Base-by-base conservation (phyloP, 1,139 yeast genomes). In the Sugiyamaella castrensis region DNA sequence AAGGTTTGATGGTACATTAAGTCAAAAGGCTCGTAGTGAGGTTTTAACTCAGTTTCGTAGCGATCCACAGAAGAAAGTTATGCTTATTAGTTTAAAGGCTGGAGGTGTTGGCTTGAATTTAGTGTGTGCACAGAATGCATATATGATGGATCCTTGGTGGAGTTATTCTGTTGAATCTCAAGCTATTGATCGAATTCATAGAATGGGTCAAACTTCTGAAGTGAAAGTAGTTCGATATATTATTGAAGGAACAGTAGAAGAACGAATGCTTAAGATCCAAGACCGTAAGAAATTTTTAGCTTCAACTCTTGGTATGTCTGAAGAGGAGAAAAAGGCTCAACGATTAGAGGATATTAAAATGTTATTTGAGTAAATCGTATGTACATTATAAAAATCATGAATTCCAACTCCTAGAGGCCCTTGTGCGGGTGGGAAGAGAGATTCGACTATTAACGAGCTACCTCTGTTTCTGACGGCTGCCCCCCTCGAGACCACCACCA, bases 71-170 rank as follows among this genome's bases (percentile, higher is more conserved):
- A 71, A 71, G 46, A 76, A 81, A 1, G 76, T 91, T 1, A 65
- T 92, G 15, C 69, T 91, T 16, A 68, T 92, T 32, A 86, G 96
- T 1, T 71, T 91, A 53, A 91, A 88, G 65, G 95, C 98, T 0
- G 98, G 98, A 13, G 98, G 98, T 4, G 96, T 91, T 8, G 98
- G 98, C 0, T 73, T 92, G 55, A 92, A 92, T 62, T 71, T 92
- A 53, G 91, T 96, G 0, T 80, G 84, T 41, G 96, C 98, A 0
- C 84, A 87, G 0, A 76, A 80, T 39, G 98, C 95, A 8, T 89
- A 83, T 61, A 76, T 92, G 79, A 86, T 92, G 91, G 98, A 92
- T 62, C 98, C 98, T 0, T 92, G 96, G 95, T 92, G 98, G 98
- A 86, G 94, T 26, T 95, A 88, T 39, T 88, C 96, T 50, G 81